Evolutionary conservation across 208 protist genomes (phyloP), one percentile per base, ranked within the genome.

Genomic region (Trypanosoma conorhini): DNA sequence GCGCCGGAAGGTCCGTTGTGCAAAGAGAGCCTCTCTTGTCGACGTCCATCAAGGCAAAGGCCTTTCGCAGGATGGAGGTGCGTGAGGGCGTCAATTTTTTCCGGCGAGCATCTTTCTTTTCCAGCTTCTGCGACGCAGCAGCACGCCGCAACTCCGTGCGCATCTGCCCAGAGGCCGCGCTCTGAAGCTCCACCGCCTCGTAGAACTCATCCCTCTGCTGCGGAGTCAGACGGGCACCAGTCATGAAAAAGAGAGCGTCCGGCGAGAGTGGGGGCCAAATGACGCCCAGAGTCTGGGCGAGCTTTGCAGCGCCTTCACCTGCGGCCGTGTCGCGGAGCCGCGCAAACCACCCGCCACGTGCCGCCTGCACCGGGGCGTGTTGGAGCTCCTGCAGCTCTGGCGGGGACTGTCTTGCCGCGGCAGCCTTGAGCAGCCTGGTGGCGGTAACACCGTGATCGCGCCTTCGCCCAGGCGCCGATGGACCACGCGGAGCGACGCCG

Each of bases 1-100:
- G 31, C 3, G 78, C 68, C 4, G 81, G 76, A 55, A 94, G 44
- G 38, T 78, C 51, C 1, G 44, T 28, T n/a, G 72, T 62, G 40
- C 62, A 35, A 58, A 94, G 72, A 3, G 67, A 28, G 33, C 82
- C 80, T 21, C 64, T 68, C 44, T 72, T 67, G 28, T 88, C 77
- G 9, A 87, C n/a, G 62, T 94, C 88, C 57, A 94, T 67, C 13
- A 79, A 31, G 22, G 82, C 68, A 67, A 94, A 94, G 19, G 83
- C 85, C 38, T 85, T 74, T 0, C 88, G 77, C 42, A 94, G 65
- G 13, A 91, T 51, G 21, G 63, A 59, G 35, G 83, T 60, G 64
- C 73, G 28, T 51, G 69, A 62, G 26, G 64, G 61, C 67, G 58
- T 76, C 24, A 48, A 17, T 74, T 62, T 38, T 67, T 54, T 38